Conservation (phyloP, 1,284 basidiomycete genomes). For the Coniferiporia sulphurascens region DNA sequence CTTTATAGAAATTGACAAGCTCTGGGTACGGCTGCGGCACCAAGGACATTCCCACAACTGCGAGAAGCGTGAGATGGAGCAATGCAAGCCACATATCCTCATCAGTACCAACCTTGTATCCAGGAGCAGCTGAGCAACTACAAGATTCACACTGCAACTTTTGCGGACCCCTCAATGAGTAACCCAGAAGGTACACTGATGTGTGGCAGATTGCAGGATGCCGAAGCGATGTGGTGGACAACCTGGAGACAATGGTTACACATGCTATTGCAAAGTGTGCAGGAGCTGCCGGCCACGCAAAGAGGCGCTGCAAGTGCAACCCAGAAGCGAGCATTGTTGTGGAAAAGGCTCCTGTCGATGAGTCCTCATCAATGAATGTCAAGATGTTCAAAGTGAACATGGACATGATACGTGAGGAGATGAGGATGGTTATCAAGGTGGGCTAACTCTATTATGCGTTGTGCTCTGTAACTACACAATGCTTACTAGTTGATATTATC, state of each 20-base stretch:
- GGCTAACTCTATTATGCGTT: slow-evolving; percentile 3
- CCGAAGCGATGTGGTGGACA: slow-evolving; percentile 63
- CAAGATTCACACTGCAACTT: slow-evolving; percentile 60
- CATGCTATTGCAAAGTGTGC: no score
- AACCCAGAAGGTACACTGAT: slow-evolving; percentile 20
- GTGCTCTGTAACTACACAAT: slow-evolving; percentile 10
- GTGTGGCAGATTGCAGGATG: slow-evolving; percentile 46
- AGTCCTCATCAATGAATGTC: slow-evolving; percentile 39
- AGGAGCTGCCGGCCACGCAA: slow-evolving; percentile 21
- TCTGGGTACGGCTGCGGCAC: no score
- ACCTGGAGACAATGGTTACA: slow-evolving; percentile 57
- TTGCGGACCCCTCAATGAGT: no score
- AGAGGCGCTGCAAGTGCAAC: slow-evolving; percentile 34
- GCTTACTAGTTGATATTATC: background rate
- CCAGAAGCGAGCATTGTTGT: slow-evolving; percentile 27
- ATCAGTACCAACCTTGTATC: no score
- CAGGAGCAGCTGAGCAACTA: slow-evolving; percentile 85
- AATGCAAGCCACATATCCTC: no score
- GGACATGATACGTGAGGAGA: slow-evolving; percentile 44
- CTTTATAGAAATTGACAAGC: no score
- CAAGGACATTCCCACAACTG: no score
- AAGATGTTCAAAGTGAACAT: slow-evolving; percentile 57
- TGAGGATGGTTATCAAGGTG: slow-evolving; percentile 89
- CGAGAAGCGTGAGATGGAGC: no score
- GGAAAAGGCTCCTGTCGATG: slow-evolving; percentile 24